phyloP scores from a whole-genome alignment of 768 basidiomycete species.

The Astraeus odoratus region DNA sequence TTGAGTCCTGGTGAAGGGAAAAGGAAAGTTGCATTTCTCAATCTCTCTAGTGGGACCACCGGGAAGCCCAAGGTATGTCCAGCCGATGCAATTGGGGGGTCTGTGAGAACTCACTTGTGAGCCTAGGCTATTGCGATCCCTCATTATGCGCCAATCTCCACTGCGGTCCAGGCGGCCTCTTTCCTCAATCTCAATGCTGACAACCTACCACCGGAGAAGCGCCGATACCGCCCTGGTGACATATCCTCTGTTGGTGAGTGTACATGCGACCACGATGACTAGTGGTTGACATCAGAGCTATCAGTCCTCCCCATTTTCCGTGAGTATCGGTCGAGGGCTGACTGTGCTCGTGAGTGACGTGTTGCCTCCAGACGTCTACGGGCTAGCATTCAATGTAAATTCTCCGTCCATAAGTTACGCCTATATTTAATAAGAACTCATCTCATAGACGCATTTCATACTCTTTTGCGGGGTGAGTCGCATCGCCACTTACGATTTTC shows the following conservation, averaged over 20 bases:
- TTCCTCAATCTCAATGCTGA: constrained; percentile 41
- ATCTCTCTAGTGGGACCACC: constrained; percentile 73
- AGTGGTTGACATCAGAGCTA: not conserved
- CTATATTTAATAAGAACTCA: constrained; percentile 6
- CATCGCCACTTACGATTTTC: not conserved
- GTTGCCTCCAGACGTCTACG: constrained; percentile 50
- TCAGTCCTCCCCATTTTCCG: constrained; percentile 57
- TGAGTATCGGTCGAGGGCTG: constrained; percentile 26
- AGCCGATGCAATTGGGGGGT: not conserved
- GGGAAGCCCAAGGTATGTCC: constrained; percentile 35
- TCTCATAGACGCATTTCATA: constrained; percentile 41
- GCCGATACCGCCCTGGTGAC: constrained; percentile 48
- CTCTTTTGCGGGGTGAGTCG: constrained; percentile 46
- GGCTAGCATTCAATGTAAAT: constrained; percentile 48
- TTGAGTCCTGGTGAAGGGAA: constrained; percentile 53
- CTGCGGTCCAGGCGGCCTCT: constrained; percentile 51
- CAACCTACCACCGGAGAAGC: constrained; percentile 30
- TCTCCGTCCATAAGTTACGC: not conserved
- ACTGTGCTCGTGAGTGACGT: constrained; percentile 9
- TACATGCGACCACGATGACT: not conserved
- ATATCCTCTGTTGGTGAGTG: constrained; percentile 47
- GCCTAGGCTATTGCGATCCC: constrained; percentile 58
- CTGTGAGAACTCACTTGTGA: not conserved
- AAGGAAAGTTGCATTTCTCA: constrained; percentile 57
- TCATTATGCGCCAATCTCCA: constrained; percentile 59